Evolutionary conservation across 331 rosid genomes (phyloP), one percentile per base, ranked within the genome.

Genomic region (Quercus tomentella): DNA sequence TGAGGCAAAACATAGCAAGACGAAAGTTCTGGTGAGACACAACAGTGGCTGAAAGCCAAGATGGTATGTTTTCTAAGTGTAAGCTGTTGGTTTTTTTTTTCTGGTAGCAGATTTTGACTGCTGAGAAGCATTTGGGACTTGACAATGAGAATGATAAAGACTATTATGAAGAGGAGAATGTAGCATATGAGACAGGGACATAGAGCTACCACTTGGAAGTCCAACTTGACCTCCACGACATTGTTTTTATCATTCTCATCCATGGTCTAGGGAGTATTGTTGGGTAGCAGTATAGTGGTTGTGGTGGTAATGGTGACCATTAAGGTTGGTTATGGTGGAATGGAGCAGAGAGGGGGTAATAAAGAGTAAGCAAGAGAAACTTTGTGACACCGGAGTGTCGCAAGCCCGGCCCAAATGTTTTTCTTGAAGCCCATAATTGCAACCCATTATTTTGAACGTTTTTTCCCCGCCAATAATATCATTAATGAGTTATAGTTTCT

Each of bases 141-240:
- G 91, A 91, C 65, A 73, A 86, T 58, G 55, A 93, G 96, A 74
- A 95, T 6, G 65, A 93, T 82, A 31, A 88, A 90, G 51, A 89
- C 76, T 1, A 84, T 82, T 14, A 91, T 79, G 79, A 93, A 56
- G 75, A 93, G 84, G 25, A 89, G 72, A 79, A 93, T 78, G 81
- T 93, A 84, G 86, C 94, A 90, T 51, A 95, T 92, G 85, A 95
- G 87, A 80, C 93, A 89, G 35, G 92, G 98, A 79, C 94, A 93
- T 54, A 91, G 84, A 85, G 94, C 93, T 77, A 93, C 92, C 81
- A 90, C 79, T 17, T 87, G 89, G 87, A 80, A 87, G 73, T 87
- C 79, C 31, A 82, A 84, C 84, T 86, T 92, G 81, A 84, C 70
- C 77, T 88, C 89, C 28, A 17, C 57, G 41, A 16, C 49, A 3